phyloP scores from a whole-genome alignment of 2,329 filamentous ascomycete species.

The Phialophora macrospora region DNA sequence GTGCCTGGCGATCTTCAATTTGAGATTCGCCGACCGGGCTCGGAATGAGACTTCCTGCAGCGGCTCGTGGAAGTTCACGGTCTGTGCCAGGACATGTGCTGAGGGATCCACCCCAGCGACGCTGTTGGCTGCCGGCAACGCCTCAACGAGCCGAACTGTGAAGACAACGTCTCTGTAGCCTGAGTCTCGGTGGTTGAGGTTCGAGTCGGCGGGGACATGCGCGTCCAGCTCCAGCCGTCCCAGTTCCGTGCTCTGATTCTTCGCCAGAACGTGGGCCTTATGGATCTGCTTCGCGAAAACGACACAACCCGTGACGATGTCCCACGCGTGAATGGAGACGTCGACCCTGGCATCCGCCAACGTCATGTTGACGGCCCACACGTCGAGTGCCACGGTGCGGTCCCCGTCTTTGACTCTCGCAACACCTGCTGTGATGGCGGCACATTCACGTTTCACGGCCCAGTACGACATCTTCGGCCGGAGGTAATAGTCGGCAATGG shows the following conservation, averaged over 20 bases:
- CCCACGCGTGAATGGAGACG: slow-evolving; percentile 9
- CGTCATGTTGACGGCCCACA: slow-evolving; percentile 16
- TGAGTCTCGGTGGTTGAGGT: not conserved
- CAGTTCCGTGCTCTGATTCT: slow-evolving; percentile 21
- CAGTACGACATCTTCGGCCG: slow-evolving; percentile 67
- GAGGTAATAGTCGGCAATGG: slow-evolving; percentile 63
- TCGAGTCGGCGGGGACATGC: not conserved
- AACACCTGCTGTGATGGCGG: slow-evolving; percentile 61
- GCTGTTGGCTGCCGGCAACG: not conserved
- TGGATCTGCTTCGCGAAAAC: not conserved
- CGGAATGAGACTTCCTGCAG: slow-evolving; percentile 11
- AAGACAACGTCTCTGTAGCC: slow-evolving; percentile 9
- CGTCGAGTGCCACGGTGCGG: not conserved
- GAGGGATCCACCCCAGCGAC: not conserved
- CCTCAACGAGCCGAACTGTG: slow-evolving; percentile 1
- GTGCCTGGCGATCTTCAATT: slow-evolving; percentile 3
- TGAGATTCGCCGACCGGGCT: not conserved
- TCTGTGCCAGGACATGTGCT: slow-evolving; percentile 1
- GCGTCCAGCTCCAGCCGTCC: slow-evolving; percentile 6
- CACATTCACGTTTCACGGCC: slow-evolving; percentile 61
- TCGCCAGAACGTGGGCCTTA: not conserved
- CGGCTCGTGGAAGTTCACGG: slow-evolving; percentile 12
- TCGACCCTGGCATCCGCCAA: not conserved
- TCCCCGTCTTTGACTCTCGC: slow-evolving; percentile 12
- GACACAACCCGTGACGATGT: slow-evolving; percentile 1